phyloP scores from a whole-genome alignment of 805 yeast species.

The Starmerella roubikii region DNA sequence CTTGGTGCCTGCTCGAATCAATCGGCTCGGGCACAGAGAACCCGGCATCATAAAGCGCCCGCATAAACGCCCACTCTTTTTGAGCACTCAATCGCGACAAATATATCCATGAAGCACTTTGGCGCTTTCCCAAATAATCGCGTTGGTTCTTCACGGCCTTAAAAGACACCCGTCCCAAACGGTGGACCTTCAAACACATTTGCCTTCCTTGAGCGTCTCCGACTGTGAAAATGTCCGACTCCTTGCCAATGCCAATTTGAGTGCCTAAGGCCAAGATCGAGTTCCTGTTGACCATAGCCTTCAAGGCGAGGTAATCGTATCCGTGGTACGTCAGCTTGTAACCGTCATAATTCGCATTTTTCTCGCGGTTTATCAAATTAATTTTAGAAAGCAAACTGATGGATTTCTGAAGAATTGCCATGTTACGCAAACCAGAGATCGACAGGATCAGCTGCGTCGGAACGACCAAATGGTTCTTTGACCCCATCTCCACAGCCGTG shows the following conservation, averaged over 20 bases:
- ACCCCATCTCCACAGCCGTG: slow-evolving; percentile 73
- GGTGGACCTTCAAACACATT: slow-evolving; percentile 74
- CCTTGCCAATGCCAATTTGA: slow-evolving; percentile 93
- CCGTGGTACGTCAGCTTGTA: slow-evolving; percentile 80
- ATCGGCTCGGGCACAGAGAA: slow-evolving; percentile 80
- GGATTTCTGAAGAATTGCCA: slow-evolving; percentile 62
- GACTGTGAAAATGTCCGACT: slow-evolving; percentile 83
- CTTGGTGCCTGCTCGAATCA: slow-evolving; percentile 82
- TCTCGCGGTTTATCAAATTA: slow-evolving; percentile 56
- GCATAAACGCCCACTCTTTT: slow-evolving; percentile 84
- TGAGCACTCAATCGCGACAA: slow-evolving; percentile 81
- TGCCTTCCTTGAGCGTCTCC: slow-evolving; percentile 52
- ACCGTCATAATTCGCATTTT: slow-evolving; percentile 94
- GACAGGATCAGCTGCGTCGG: slow-evolving; percentile 77
- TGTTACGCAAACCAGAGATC: slow-evolving; percentile 61
- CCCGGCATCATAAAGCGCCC: slow-evolving; percentile 54
- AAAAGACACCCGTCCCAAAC: slow-evolving; percentile 89
- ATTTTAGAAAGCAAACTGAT: slow-evolving; percentile 80
- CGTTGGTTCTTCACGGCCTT: slow-evolving; percentile 84
- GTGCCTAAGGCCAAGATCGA: slow-evolving; percentile 67
- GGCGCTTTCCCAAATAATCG: slow-evolving; percentile 65
- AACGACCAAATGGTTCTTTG: slow-evolving; percentile 86
- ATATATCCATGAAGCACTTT: slow-evolving; percentile 84
- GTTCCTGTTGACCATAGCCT: slow-evolving; percentile 62
- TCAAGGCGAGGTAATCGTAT: slow-evolving; percentile 81